A percentile compares a stretch with the other conserved stretches of the same genome.
Evolutionary conservation across 2,329 filamentous ascomycete species (phyloP).

Genomic region (Trichoderma koningiopsis): DNA sequence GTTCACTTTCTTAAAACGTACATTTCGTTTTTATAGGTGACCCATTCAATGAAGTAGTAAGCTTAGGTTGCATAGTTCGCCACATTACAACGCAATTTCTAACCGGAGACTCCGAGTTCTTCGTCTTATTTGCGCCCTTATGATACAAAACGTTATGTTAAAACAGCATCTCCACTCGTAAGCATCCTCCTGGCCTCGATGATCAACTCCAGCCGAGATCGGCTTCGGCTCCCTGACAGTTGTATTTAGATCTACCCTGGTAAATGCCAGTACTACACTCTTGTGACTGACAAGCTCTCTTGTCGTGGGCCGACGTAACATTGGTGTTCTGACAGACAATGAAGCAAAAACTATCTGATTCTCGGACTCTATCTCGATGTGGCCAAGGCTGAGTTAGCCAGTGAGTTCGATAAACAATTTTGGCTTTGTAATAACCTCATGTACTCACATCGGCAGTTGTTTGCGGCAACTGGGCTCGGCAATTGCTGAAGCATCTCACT

Average conservation of each 20-base stretch:
- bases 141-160: background rate
- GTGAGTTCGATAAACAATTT: background rate
- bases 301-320: background rate
- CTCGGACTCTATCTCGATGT: background rate
- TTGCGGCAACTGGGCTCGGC: background rate
- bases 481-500: background rate
- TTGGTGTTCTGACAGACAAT: background rate
- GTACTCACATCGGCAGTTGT: background rate
- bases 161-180: background rate
- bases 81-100: background rate
- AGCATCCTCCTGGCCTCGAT: background rate
- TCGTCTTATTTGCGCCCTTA: background rate
- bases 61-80: background rate
- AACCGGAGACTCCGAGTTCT: background rate
- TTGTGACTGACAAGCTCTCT: background rate
- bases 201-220: background rate
- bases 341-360: background rate
- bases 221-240: background rate
- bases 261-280: background rate
- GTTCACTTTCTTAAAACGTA: background rate
- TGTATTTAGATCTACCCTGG: background rate
- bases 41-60: background rate
- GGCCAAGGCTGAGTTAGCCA: background rate
- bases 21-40: background rate
- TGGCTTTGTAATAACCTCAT: background rate